A percentile compares a stretch with the other conserved stretches of the same genome.
Evolutionary conservation across 1,139 yeast species (phyloP).

Genomic region (Blastobotrys buckinghamii): DNA sequence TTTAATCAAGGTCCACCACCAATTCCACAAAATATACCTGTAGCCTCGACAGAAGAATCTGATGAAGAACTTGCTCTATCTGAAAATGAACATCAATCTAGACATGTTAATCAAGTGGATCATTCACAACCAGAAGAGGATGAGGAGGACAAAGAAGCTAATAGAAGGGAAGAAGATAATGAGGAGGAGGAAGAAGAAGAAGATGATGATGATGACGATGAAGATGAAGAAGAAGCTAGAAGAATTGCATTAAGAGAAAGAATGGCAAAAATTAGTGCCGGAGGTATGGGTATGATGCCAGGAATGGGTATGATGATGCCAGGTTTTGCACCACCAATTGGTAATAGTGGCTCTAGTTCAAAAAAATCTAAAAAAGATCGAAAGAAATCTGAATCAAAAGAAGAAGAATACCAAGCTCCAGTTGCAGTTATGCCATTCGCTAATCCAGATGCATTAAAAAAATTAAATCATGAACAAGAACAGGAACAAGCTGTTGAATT

Average conservation of each 20-base stretch:
- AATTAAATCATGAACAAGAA: slow-evolving; percentile 17
- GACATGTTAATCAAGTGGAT: too few species aligned
- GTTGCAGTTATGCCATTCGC: slow-evolving; percentile 51
- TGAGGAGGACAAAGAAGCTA: slow-evolving; percentile 7
- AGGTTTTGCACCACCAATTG: slow-evolving; percentile 31
- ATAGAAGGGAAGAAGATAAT: too few species aligned
- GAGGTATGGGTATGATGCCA: slow-evolving; percentile 74
- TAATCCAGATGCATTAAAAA: slow-evolving; percentile 30
- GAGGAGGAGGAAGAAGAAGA: slow-evolving; percentile 19
- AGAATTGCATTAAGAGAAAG: slow-evolving; percentile 80
- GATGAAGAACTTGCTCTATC: neutral
- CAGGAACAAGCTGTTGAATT: neutral
- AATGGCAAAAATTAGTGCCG: slow-evolving; percentile 85
- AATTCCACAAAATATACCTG: neutral
- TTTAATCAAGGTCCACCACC: neutral
- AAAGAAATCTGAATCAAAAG: slow-evolving; percentile 21
- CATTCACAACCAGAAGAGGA: slow-evolving; percentile 1
- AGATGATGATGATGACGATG: slow-evolving; percentile 31
- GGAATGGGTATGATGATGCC: slow-evolving; percentile 36
- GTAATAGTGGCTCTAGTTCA: slow-evolving; percentile 19
- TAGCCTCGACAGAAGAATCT: neutral
- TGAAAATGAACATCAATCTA: too few species aligned
- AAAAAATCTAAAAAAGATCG: slow-evolving; percentile 27
- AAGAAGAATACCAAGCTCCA: slow-evolving; percentile 31
- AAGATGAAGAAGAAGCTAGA: slow-evolving; percentile 67